Base-by-base conservation (phyloP, 805 yeast species). In the Wickerhamiella azyma region DNA sequence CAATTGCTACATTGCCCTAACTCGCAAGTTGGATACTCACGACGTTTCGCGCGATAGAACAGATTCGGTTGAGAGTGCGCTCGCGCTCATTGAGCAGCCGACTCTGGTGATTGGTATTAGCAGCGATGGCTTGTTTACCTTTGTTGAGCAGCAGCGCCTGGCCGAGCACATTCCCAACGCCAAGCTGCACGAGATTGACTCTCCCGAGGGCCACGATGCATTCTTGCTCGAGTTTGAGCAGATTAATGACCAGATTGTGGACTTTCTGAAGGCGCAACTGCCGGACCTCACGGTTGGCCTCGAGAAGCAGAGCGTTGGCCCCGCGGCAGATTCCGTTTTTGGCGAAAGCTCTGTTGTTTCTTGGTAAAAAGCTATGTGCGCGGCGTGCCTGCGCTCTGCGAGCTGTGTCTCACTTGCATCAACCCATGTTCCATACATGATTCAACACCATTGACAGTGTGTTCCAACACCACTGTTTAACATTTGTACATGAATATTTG, bases 151-250 rank as follows among this genome's bases (percentile, higher is more conserved):
- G 64, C 84, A 84, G 57, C 75, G 79, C 43, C 70, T 92, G 41
- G 94, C 94, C 1, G 73, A 76, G 36, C 67, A 77, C 57, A 74
- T 92, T 49, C 88, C 86, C 7, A 71, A 81, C 54, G 71, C 94
- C 1, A 61, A 55, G 6, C 67, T 92, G 52, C 77, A 79, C 53
- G 76, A 77, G 55, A 79, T 92, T 37, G 76, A 82, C 51, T 86
- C 96, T 1, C 92, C 89, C 10, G 98, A 92, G 56, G 98, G 98
- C 14, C 98, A 92, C 59, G 98, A 92, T 66, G 98, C 97, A 2
- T 92, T 92, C 59, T 66, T 92, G 50, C 69, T 92, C 41, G 98
- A 92, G 62, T 92, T 92, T 62, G 80, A 76, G 42, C 76, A 77
- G 43, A 85, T 92, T 48, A 84, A 92, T 60, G 68, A 73, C 32